Conservation (phyloP, 129 eudicot genomes). For the Helichrysum umbraculigerum region DNA sequence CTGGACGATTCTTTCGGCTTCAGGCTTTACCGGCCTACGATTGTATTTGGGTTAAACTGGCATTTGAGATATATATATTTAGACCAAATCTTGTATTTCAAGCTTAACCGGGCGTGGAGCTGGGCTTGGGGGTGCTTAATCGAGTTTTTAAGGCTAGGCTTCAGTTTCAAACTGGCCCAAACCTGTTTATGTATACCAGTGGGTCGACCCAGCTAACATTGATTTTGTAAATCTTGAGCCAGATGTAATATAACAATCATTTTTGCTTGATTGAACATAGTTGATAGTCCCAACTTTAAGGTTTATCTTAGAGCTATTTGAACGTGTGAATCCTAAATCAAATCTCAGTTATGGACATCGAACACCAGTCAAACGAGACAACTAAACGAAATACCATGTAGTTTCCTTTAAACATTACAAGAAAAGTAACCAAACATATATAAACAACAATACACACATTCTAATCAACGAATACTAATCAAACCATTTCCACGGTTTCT, state of each 20-base stretch:
- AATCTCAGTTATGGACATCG: background rate
- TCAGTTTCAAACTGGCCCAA: background rate
- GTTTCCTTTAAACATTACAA: conserved; percentile 21
- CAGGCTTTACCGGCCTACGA: too few species aligned
- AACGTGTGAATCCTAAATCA: background rate
- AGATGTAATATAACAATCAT: background rate
- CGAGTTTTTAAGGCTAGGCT: background rate
- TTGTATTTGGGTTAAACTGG: background rate
- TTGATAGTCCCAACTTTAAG: background rate
- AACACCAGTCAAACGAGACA: background rate
- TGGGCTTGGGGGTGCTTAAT: background rate
- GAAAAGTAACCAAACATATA: conserved; percentile 12
- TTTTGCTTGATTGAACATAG: background rate
- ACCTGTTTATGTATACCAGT: background rate
- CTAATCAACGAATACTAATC: background rate
- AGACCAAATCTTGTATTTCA: background rate
- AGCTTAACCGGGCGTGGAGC: background rate
- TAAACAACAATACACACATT: conserved; percentile 33
- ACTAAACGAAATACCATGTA: conserved; percentile 8
- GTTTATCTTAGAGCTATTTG: background rate
- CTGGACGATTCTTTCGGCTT: background rate
- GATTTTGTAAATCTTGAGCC: background rate
- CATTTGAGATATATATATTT: too few species aligned
- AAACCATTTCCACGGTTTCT: conserved; percentile 34
- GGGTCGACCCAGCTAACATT: background rate